phyloP scores from a whole-genome alignment of 768 basidiomycete species.

The Cystofilobasidium ferigula region DNA sequence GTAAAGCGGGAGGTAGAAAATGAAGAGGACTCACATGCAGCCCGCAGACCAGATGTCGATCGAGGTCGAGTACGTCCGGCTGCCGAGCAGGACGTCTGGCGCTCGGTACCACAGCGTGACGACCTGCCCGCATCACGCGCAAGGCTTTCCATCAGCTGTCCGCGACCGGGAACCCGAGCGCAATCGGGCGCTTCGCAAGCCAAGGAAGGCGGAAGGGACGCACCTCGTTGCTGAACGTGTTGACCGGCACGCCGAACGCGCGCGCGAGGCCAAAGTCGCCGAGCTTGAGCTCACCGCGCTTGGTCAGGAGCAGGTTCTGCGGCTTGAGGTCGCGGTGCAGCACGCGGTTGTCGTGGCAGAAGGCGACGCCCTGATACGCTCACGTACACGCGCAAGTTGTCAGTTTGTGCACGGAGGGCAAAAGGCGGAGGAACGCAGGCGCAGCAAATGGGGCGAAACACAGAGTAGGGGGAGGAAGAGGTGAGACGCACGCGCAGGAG shows the following conservation, averaged over 20 bases:
- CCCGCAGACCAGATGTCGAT: constrained; percentile 99
- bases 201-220: constrained; percentile 17
- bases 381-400: neutral
- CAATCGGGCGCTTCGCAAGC: neutral
- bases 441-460: too few species aligned
- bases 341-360: constrained; percentile 97
- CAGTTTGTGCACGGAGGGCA: neutral
- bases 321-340: constrained; percentile 96
- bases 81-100: constrained; percentile 92
- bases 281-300: constrained; percentile 90
- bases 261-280: constrained; percentile 96
- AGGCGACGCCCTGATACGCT: constrained; percentile 73
- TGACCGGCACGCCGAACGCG: constrained; percentile 96
- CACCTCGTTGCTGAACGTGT: constrained; percentile 96
- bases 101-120: constrained; percentile 98
- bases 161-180: too few species aligned
- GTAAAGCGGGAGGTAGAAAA: neutral
- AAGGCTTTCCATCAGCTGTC: too few species aligned
- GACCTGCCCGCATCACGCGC: constrained; percentile 42
- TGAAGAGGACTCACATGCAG: constrained; percentile 52
- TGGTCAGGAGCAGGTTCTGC: constrained; percentile 93
- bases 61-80: constrained; percentile 91
- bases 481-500: constrained; percentile 45
- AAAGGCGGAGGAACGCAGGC: too few species aligned
- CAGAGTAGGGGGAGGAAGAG: neutral